Conservation (phyloP, 257 asterid species). For the Solanum dulcamara region DNA sequence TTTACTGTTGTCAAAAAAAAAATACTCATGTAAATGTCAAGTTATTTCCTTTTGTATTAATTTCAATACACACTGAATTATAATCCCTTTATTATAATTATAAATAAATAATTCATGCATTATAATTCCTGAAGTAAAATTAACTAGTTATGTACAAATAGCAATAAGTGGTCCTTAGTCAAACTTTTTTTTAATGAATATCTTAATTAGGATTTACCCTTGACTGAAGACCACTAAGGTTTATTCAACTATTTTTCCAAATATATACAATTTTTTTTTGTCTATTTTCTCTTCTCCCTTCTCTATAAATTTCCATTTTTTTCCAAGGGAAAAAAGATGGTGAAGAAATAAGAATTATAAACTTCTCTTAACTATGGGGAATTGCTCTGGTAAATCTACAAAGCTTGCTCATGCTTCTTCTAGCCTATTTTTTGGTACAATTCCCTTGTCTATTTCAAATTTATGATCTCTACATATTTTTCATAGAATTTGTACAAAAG, state of each 20-base stretch:
- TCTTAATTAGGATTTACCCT: neutral
- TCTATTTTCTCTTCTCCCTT: neutral
- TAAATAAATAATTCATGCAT: neutral
- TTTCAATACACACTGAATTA: neutral
- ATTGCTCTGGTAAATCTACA: slow-evolving; percentile 54
- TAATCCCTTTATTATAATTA: neutral
- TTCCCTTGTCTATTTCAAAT: neutral
- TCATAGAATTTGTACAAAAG: neutral
- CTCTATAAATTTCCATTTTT: neutral
- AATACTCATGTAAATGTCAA: neutral
- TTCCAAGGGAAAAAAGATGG: neutral
- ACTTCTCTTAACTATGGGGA: slow-evolving; percentile 32
- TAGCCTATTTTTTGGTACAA: slow-evolving; percentile 50
- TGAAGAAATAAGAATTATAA: neutral
- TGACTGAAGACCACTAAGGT: neutral
- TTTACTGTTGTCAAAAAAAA: neutral
- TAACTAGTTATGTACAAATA: neutral
- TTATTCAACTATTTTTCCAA: neutral
- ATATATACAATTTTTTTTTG: neutral
- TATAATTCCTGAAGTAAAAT: neutral
- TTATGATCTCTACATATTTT: neutral
- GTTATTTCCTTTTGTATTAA: neutral
- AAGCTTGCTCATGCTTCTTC: slow-evolving; percentile 82
- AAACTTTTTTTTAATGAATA: neutral
- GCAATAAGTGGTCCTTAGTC: neutral